These are phyloP conservation scores for Spathaspora gorwiae DNA, from an alignment of 805 yeast species.

Conservation along the genomic window DNA sequence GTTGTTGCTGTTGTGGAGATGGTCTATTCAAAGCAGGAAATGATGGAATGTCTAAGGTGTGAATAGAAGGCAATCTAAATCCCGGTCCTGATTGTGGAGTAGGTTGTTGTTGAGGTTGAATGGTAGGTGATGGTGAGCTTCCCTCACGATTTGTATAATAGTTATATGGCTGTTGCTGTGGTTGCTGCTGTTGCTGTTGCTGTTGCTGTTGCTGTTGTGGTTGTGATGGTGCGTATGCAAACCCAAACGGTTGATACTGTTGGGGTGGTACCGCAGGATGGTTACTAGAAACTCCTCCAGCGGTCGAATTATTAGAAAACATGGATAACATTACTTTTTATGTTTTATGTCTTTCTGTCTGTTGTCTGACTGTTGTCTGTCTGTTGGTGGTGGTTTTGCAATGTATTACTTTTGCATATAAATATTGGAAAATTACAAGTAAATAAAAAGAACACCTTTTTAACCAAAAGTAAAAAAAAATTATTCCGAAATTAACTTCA, in stretches of 20 bases:
- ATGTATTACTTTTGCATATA: no score
- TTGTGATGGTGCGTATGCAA: not conserved
- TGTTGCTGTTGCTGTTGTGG: slow-evolving; percentile 1
- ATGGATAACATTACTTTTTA: not conserved
- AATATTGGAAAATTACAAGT: no score
- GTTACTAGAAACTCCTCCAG: not conserved
- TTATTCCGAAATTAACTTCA: no score
- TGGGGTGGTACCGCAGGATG: no score
- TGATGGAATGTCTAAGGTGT: slow-evolving; percentile 30
- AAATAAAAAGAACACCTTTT: no score
- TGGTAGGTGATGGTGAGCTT: slow-evolving; percentile 1
- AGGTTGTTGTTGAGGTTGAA: not conserved
- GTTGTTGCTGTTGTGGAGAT: slow-evolving; percentile 2
- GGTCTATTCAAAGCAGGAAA: slow-evolving; percentile 3
- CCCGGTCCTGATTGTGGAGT: slow-evolving; percentile 2
- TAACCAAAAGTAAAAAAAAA: no score
- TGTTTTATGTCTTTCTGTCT: not conserved
- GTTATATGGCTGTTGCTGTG: not conserved
- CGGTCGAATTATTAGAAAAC: not conserved
- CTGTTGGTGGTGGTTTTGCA: not conserved
- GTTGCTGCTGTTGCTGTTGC: slow-evolving; percentile 1
- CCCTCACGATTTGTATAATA: not conserved
- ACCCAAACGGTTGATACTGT: not conserved
- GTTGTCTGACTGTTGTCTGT: not conserved
- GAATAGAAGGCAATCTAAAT: slow-evolving; percentile 29